These are phyloP conservation scores for Cercospora janseana DNA, from an alignment of 2,329 filamentous ascomycete genomes.

Conservation along the genomic window DNA sequence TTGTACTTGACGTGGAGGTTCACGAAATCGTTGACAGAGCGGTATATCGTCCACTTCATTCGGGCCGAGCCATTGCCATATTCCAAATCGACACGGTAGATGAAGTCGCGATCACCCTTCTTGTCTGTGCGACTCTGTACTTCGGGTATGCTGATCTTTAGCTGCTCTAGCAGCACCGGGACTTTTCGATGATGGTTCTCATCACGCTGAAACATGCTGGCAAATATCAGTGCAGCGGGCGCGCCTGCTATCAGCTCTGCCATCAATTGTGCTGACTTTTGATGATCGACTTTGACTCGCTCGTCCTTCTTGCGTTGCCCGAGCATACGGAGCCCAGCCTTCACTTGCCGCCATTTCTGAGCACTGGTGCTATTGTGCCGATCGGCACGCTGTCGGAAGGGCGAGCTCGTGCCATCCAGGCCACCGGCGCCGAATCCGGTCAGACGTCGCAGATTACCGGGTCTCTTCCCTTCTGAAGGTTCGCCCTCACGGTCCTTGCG, in stretches of 20 bases:
- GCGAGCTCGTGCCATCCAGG: conserved; percentile 34
- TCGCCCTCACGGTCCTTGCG: conserved; percentile 34
- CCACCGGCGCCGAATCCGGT: conserved; percentile 45
- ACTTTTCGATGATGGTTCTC: conserved; percentile 95
- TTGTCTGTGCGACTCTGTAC: conserved; percentile 66
- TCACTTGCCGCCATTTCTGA: conserved; percentile 89
- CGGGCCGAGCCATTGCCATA: conserved; percentile 93
- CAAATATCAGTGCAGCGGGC: conserved; percentile 88
- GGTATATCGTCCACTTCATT: conserved; percentile 93
- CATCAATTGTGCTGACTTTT: conserved; percentile 94
- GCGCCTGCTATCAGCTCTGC: conserved; percentile 90
- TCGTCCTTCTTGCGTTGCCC: conserved; percentile 80
- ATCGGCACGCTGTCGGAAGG: conserved; percentile 47
- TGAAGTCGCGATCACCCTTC: conserved; percentile 66
- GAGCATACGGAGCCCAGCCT: conserved; percentile 78
- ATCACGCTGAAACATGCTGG: conserved; percentile 96
- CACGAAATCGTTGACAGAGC: conserved; percentile 83
- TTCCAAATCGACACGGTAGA: conserved; percentile 89
- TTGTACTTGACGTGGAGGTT: conserved; percentile 95
- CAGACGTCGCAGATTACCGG: conserved; percentile 47
- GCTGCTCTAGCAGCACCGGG: conserved; percentile 88
- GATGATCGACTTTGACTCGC: conserved; percentile 81
- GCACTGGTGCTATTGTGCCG: conserved; percentile 54
- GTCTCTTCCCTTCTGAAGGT: conserved; percentile 41
- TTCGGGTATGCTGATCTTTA: conserved; percentile 83